Conservation (phyloP, 129 eudicot species). For the Artemisia argyi region DNA sequence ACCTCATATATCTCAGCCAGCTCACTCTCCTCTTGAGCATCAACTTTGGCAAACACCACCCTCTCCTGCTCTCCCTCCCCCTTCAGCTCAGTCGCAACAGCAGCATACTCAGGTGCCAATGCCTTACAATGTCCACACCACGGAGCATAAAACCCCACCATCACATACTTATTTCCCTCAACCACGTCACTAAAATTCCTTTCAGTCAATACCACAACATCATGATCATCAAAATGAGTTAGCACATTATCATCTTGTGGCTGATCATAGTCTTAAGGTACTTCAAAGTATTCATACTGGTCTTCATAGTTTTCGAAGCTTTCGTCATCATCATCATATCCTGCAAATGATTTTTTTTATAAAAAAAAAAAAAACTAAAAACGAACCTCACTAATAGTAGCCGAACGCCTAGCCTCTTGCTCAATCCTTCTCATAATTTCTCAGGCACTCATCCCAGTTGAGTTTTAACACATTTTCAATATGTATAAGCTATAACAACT, state of each 20-base stretch:
- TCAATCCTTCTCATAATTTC: no score
- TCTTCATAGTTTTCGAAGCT: slow-evolving; percentile 52
- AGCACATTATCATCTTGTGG: slow-evolving; percentile 39
- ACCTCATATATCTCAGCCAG: slow-evolving; percentile 73
- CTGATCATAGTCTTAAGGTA: slow-evolving; percentile 26
- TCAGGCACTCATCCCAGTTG: no score
- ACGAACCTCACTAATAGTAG: no score
- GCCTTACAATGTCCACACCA: slow-evolving; percentile 95
- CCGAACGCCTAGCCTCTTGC: no score
- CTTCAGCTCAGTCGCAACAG: slow-evolving; percentile 81
- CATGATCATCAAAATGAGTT: slow-evolving; percentile 46
- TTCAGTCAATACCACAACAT: slow-evolving; percentile 77
- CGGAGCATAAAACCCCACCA: slow-evolving; percentile 97
- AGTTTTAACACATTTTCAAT: no score
- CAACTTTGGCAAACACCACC: slow-evolving; percentile 83
- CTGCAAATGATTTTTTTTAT: slow-evolving; percentile 14
- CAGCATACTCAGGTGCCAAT: slow-evolving; percentile 95
- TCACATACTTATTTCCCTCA: slow-evolving; percentile 61
- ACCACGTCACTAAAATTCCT: slow-evolving; percentile 63
- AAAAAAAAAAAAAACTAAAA: no score
- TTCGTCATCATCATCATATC: slow-evolving; percentile 51
- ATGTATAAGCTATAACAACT: no score
- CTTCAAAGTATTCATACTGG: slow-evolving; percentile 54
- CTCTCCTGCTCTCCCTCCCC: slow-evolving; percentile 44
- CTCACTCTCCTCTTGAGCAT: slow-evolving; percentile 82